Evolutionary conservation across 495 filamentous ascomycete genomes (phyloP).

Genomic region (Penicillium pulvis): DNA sequence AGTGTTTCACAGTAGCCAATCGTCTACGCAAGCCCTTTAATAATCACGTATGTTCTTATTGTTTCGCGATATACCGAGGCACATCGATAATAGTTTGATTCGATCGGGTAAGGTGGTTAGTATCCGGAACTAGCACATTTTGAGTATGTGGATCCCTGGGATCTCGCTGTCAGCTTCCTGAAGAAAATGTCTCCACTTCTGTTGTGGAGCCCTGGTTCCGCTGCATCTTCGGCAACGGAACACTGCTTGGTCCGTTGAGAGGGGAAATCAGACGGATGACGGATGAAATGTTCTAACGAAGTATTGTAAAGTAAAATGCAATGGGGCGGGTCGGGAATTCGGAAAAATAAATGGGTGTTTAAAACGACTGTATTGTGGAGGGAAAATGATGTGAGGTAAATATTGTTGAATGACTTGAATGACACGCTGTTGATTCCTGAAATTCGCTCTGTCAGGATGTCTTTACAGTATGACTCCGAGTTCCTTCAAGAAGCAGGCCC

Average conservation of each 20-base stretch:
- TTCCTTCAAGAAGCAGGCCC: conserved; percentile 16
- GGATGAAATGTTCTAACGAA: not conserved
- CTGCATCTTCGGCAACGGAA: not conserved
- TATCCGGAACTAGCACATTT: not conserved
- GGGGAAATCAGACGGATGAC: not conserved
- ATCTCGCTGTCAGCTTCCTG: conserved; percentile 12
- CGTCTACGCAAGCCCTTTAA: not conserved
- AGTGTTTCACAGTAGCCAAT: not conserved
- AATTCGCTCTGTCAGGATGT: conserved; percentile 5
- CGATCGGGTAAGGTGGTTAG: not conserved
- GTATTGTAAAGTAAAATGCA: not conserved
- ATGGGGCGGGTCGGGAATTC: not conserved
- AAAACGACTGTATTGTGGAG: not conserved
- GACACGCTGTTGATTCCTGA: not conserved
- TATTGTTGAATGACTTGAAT: too few relatives aligned
- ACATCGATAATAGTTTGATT: not conserved
- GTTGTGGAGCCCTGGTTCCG: conserved; percentile 2
- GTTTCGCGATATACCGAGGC: not conserved
- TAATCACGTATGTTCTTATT: not conserved
- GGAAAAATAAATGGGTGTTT: not conserved
- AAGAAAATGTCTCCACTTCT: conserved; percentile 7
- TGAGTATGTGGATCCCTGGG: conserved; percentile 7
- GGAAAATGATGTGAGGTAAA: not conserved
- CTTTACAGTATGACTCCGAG: conserved; percentile 18
- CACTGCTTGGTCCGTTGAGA: not conserved